Conservation (phyloP, 192 early-diverging fungal species). For the Endogone sp. region DNA sequence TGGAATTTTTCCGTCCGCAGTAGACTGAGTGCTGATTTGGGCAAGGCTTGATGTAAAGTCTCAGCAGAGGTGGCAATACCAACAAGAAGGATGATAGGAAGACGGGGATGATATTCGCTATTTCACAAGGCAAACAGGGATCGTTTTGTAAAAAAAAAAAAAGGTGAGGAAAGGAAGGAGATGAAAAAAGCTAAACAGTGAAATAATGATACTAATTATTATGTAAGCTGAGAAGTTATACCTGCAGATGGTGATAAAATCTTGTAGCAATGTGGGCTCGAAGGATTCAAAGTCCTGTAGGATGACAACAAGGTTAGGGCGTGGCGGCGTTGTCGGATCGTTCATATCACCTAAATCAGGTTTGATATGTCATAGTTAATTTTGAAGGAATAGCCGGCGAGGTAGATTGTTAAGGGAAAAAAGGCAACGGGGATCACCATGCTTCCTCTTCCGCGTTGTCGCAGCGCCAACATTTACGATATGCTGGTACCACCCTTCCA, state of each 20-base stretch:
- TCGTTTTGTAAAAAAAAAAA: constrained; percentile 15
- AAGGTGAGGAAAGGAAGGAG: neutral
- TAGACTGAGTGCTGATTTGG: constrained; percentile 65
- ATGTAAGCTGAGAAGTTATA: constrained; percentile 8
- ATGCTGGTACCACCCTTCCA: constrained; percentile 64
- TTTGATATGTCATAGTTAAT: too few species aligned
- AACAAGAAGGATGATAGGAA: constrained; percentile 79
- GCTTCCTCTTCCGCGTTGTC: neutral
- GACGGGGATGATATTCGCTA: constrained; percentile 61
- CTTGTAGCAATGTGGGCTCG: constrained; percentile 61
- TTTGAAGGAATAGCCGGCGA: too few species aligned
- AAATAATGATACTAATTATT: neutral
- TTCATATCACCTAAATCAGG: neutral
- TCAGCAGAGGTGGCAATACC: constrained; percentile 88
- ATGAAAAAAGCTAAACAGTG: neutral
- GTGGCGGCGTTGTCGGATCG: neutral
- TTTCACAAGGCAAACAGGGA: too few species aligned
- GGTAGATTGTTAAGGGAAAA: too few species aligned
- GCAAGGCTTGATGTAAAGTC: constrained; percentile 72
- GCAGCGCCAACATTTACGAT: constrained; percentile 5
- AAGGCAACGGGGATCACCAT: neutral
- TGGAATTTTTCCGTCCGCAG: constrained; percentile 78
- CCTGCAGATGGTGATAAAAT: constrained; percentile 72
- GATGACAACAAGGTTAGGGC: constrained; percentile 61
- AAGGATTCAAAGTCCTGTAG: constrained; percentile 90